phyloP scores from a whole-genome alignment of 495 filamentous ascomycete species.

The Wilcoxina mikolae region DNA sequence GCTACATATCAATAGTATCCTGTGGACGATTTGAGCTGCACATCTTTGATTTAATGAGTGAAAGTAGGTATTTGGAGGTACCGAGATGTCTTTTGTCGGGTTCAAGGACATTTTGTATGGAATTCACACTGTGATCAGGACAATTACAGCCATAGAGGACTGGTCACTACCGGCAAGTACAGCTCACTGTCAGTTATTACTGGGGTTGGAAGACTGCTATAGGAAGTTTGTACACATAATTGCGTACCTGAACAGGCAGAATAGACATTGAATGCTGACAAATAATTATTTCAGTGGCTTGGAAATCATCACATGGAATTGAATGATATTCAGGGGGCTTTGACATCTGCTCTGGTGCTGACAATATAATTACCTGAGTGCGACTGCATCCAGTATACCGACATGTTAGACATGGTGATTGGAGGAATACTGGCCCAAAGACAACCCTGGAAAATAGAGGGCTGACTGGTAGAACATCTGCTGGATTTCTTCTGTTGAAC shows the following conservation, averaged over 20 bases:
- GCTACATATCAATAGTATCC: constrained; percentile 11
- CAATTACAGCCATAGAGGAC: neutral
- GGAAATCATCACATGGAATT: neutral
- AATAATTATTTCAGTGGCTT: neutral
- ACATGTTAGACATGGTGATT: neutral
- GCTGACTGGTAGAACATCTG: neutral
- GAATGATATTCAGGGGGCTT: no score
- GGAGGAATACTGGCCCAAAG: neutral
- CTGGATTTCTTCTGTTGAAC: neutral
- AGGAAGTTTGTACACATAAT: neutral
- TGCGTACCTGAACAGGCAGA: neutral
- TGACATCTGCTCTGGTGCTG: no score
- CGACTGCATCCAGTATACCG: neutral
- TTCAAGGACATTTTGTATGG: constrained; percentile 16
- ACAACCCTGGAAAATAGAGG: neutral
- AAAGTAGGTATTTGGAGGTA: constrained; percentile 30
- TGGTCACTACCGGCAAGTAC: neutral
- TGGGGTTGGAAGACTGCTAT: neutral
- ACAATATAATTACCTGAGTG: neutral
- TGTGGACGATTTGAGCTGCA: constrained; percentile 2
- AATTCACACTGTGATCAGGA: neutral
- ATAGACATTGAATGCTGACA: neutral
- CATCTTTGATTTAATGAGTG: constrained; percentile 20
- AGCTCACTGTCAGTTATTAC: neutral
- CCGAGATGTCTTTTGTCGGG: constrained; percentile 27